Evolutionary conservation across 306 rosid genomes (phyloP), one percentile per base, ranked within the genome.

Genomic region (Fragaria nilgerrensis): DNA sequence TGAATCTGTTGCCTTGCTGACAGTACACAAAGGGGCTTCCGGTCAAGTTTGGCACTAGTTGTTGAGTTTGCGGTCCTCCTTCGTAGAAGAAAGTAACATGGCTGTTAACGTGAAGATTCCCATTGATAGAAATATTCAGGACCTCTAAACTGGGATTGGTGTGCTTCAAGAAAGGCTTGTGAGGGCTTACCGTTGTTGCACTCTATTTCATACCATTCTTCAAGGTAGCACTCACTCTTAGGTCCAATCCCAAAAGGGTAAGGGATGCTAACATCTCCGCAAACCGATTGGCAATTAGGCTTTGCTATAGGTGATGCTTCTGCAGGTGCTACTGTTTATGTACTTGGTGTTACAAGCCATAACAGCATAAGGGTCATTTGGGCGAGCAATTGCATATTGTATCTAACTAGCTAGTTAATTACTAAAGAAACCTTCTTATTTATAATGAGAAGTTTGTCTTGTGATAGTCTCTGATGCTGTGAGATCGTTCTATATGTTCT

Each of bases 221-320:
- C 74, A 3, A 23, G 14, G 67, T 16, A 23, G 44, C 80, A 68
- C 13, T 34, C 19, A 4, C 27, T 67, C 1, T 39, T 39, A 0
- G 45, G 22, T 23, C 68, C 75, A 9, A 68, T 52, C 61, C 80
- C 80, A 55, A 77, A 68, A 10, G 80, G 80, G 68, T 41, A 77
- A 22, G 80, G 80, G 16, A 77, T 68, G 10, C 1, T 36, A 2
- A 77, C 67, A 52, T 11, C 1, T 39, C 80, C 75, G 7, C 80
- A 68, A 16, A 1, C 20, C 27, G 58, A n/a, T 67, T 15, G 13
- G 75, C 80, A 77, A 56, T 9, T 34, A 11, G 32, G 56, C 10
- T 23, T 17, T 5, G 56, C 80, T 36, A 67, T 17, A 5, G 36
- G 72, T 7, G 27, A 14, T 68, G 62, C 2, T 53, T 41, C 49